Percentiles rank a stretch among this genome's conserved stretches.
phyloP scores from a whole-genome alignment of 805 yeast genomes.

The fission yeast (Schizosaccharomyces pombe) region DNA sequence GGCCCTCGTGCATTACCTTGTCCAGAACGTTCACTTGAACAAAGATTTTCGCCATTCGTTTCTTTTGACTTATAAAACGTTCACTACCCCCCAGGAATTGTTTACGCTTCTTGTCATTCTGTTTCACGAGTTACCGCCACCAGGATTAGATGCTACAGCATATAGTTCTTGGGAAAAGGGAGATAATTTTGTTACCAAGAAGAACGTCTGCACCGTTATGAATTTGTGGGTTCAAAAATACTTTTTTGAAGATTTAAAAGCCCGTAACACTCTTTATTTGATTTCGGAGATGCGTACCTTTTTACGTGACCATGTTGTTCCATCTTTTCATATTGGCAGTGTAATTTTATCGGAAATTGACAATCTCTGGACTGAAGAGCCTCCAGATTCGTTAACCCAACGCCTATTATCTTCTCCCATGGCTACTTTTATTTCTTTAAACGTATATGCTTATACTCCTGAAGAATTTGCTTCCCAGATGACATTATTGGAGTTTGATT shows the following conservation, averaged over 20 bases:
- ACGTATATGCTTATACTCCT: constrained; percentile 12
- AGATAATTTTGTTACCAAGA: constrained; percentile 42
- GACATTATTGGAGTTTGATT: constrained; percentile 46
- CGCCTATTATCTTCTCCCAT: no score
- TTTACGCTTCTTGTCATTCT: constrained; percentile 35
- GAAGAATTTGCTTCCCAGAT: constrained; percentile 62
- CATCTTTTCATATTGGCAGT: neutral
- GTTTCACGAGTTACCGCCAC: constrained; percentile 60
- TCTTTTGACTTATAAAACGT: constrained; percentile 53
- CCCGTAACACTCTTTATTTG: constrained; percentile 15
- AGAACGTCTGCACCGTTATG: constrained; percentile 41
- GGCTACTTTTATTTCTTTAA: neutral
- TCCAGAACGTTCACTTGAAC: constrained; percentile 43
- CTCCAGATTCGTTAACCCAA: neutral
- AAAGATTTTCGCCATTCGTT: constrained; percentile 44
- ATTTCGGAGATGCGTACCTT: neutral
- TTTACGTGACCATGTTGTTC: neutral
- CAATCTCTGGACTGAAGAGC: neutral
- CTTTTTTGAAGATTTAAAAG: constrained; percentile 43
- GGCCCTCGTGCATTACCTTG: constrained; percentile 50
- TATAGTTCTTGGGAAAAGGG: constrained; percentile 51
- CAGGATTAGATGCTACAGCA: constrained; percentile 62
- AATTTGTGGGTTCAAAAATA: constrained; percentile 39
- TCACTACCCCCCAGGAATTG: constrained; percentile 42
- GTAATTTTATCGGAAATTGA: neutral